Conservation (phyloP, 2,329 filamentous ascomycete species). For the Aspergillus niger region DNA sequence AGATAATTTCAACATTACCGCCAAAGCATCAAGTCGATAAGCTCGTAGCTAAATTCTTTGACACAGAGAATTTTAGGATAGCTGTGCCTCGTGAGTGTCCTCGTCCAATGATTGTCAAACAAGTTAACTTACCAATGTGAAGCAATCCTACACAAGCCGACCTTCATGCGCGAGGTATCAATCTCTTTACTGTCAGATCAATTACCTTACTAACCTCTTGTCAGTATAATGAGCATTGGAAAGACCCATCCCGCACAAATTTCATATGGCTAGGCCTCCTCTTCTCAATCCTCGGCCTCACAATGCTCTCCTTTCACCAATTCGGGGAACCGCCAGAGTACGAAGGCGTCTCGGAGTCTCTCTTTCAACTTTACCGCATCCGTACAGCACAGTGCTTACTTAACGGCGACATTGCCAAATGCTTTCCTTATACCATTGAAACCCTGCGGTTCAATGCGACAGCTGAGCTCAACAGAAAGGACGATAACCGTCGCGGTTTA, state of each 20-base stretch:
- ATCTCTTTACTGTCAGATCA: neutral
- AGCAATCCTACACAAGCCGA: slow-evolving; percentile 14
- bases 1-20: slow-evolving; percentile 9
- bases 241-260: slow-evolving; percentile 4
- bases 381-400: slow-evolving; percentile 15
- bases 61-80: slow-evolving; percentile 2
- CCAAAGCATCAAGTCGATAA: slow-evolving; percentile 2
- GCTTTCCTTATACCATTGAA: slow-evolving; percentile 14
- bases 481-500: slow-evolving; percentile 12
- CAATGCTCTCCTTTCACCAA: slow-evolving; percentile 9
- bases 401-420: slow-evolving; percentile 13
- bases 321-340: slow-evolving; percentile 2
- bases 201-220: neutral
- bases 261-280: slow-evolving; percentile 15
- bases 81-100: slow-evolving; percentile 10
- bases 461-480: slow-evolving; percentile 12
- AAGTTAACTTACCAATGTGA: neutral
- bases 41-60: slow-evolving; percentile 9
- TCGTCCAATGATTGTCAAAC: too few relatives aligned
- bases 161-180: slow-evolving; percentile 16
- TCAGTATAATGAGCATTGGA: slow-evolving; percentile 9
- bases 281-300: slow-evolving; percentile 13
- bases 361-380: slow-evolving; percentile 14
- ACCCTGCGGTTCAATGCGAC: slow-evolving; percentile 14
- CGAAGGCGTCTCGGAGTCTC: slow-evolving; percentile 1